Evolutionary conservation across 352 stramenopile species (phyloP).

Genomic region (Elongisporangium undulatum): DNA sequence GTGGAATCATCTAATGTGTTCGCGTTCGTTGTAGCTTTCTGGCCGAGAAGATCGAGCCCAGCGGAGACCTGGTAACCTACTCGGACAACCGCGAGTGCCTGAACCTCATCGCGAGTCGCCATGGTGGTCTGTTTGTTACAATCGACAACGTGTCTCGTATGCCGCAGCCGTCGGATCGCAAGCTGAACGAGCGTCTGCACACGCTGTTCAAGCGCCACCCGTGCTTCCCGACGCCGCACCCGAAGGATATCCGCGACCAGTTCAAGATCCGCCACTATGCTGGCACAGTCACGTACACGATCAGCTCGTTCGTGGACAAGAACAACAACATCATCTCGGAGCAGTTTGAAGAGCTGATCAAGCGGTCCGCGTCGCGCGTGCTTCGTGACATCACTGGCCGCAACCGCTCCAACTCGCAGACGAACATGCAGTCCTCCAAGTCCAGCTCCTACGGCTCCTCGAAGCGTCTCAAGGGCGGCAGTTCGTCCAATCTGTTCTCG

Average conservation of each 20-base stretch:
- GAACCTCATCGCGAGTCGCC: conserved; percentile 77
- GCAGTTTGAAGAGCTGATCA: conserved; percentile 85
- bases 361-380: conserved; percentile 67
- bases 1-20: not conserved
- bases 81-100: conserved; percentile 85
- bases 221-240: conserved; percentile 82
- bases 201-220: conserved; percentile 78
- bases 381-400: conserved; percentile 63
- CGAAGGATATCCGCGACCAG: conserved; percentile 78
- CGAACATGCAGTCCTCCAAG: conserved; percentile 37
- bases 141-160: conserved; percentile 84
- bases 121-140: conserved; percentile 78
- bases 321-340: conserved; percentile 91
- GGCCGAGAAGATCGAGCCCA: conserved; percentile 28
- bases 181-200: conserved; percentile 81
- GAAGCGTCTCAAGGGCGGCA: conserved; percentile 64
- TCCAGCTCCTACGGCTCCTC: conserved; percentile 33
- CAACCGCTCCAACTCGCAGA: conserved; percentile 38
- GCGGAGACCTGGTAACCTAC: conserved; percentile 59
- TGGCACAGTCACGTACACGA: conserved; percentile 80
- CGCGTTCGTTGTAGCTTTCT: conserved; percentile 11
- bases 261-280: conserved; percentile 87
- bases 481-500: conserved; percentile 66
- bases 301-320: conserved; percentile 87
- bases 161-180: conserved; percentile 84